These are phyloP conservation scores for Tuber aestivum DNA, from an alignment of 495 filamentous ascomycete genomes.

Conservation along the genomic window DNA sequence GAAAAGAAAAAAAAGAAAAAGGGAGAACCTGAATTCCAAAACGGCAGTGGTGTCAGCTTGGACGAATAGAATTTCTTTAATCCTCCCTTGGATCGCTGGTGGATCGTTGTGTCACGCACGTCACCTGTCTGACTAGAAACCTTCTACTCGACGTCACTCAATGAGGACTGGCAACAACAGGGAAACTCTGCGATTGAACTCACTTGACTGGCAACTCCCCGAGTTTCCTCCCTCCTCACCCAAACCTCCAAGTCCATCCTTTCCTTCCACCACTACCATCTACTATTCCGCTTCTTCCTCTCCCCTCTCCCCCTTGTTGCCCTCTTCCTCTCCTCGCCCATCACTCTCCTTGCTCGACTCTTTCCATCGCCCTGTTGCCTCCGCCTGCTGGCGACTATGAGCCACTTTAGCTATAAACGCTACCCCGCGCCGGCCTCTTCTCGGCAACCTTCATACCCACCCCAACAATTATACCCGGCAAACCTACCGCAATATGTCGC, in stretches of 20 bases:
- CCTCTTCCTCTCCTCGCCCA: constrained; percentile 17
- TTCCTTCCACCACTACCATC: background rate
- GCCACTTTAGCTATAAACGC: constrained; percentile 9
- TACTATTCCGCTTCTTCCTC: constrained; percentile 2
- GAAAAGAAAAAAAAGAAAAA: constrained; percentile 3
- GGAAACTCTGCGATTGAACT: background rate
- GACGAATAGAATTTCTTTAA: background rate
- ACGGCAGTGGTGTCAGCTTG: background rate
- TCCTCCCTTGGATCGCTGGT: background rate
- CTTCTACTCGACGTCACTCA: background rate
- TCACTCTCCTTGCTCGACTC: background rate
- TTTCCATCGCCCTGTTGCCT: constrained; percentile 13
- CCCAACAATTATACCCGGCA: constrained; percentile 15
- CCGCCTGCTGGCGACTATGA: background rate
- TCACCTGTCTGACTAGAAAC: background rate
- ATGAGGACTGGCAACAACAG: background rate
- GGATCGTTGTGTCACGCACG: constrained; percentile 2
- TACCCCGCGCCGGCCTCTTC: constrained; percentile 35
- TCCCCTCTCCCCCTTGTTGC: constrained; percentile 23
- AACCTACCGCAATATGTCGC: background rate
- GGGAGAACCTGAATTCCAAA: background rate
- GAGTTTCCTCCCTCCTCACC: background rate
- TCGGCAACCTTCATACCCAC: constrained; percentile 23
- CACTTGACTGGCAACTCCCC: background rate
- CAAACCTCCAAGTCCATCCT: background rate